Conservation (phyloP, 306 rosid genomes). For the Trichosanthes truncata region DNA sequence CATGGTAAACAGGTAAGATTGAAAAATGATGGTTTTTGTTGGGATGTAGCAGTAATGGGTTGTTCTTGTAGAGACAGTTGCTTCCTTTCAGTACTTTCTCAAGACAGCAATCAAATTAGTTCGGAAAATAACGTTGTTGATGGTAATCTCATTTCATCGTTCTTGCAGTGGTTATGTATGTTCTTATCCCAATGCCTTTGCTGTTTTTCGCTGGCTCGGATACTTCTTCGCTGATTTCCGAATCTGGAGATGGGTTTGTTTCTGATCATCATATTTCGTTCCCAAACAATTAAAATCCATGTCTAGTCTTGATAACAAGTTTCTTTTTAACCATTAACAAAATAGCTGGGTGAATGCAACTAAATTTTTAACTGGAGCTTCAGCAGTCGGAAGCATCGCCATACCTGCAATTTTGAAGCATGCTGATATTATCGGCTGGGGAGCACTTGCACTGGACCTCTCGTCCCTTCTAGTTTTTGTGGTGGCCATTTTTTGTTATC, state of each 20-base stretch:
- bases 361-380: conserved; percentile 71
- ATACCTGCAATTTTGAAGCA: conserved; percentile 70
- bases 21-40: background rate
- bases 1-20: too few species aligned
- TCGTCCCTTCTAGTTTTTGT: conserved; percentile 58
- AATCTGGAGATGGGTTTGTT: conserved; percentile 28
- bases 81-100: background rate
- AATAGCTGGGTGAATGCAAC: conserved; percentile 72
- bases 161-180: conserved; percentile 54
- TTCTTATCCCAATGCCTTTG: conserved; percentile 80
- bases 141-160: conserved; percentile 8
- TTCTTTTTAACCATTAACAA: background rate
- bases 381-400: conserved; percentile 74
- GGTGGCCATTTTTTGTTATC: conserved; percentile 49
- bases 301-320: background rate
- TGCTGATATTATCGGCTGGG: conserved; percentile 77
- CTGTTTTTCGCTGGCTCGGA: conserved; percentile 66
- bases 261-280: background rate
- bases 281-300: background rate
- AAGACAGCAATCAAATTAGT: background rate
- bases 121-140: background rate
- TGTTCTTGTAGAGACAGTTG: background rate
- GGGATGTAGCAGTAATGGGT: background rate
- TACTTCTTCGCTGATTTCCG: conserved; percentile 30
- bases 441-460: conserved; percentile 70